phyloP scores from a whole-genome alignment of 805 yeast species.

The Candida tibetensis region DNA sequence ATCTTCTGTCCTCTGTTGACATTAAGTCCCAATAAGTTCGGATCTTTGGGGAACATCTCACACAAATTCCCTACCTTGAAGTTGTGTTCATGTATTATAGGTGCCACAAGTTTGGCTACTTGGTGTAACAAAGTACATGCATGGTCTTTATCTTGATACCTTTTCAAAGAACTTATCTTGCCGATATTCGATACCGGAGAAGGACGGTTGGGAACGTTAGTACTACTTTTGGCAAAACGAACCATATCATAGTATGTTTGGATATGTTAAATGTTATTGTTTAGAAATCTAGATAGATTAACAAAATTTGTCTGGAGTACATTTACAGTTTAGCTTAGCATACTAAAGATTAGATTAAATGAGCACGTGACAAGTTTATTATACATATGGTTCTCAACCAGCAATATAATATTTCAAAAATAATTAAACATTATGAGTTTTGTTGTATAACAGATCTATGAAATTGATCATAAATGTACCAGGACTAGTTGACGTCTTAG shows the following conservation, averaged over 20 bases:
- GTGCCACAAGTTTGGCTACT: slow-evolving; percentile 69
- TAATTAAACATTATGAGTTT: too few relatives aligned
- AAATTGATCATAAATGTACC: slow-evolving; percentile 52
- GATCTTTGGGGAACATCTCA: slow-evolving; percentile 78
- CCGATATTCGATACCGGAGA: slow-evolving; percentile 37
- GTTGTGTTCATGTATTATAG: slow-evolving; percentile 66
- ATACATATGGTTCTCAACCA: too few relatives aligned
- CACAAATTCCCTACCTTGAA: slow-evolving; percentile 65
- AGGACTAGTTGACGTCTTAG: slow-evolving; percentile 41
- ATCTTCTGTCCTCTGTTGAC: slow-evolving; percentile 76
- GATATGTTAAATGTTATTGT: slow-evolving; percentile 1
- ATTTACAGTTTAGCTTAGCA: too few relatives aligned
- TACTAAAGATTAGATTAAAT: too few relatives aligned
- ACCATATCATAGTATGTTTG: slow-evolving; percentile 9
- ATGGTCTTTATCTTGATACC: slow-evolving; percentile 34
- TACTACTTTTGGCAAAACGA: slow-evolving; percentile 5
- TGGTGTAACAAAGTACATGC: slow-evolving; percentile 57
- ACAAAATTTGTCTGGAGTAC: too few relatives aligned
- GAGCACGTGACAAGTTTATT: too few relatives aligned
- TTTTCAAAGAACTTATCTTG: slow-evolving; percentile 37
- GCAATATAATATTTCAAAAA: too few relatives aligned
- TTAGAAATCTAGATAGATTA: not conserved
- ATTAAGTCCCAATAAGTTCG: slow-evolving; percentile 71
- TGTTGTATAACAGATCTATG: slow-evolving; percentile 44
- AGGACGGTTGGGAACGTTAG: slow-evolving; percentile 15